Base-by-base conservation (phyloP, 2,329 filamentous ascomycete species). In the Zymoseptoria crescenta region DNA sequence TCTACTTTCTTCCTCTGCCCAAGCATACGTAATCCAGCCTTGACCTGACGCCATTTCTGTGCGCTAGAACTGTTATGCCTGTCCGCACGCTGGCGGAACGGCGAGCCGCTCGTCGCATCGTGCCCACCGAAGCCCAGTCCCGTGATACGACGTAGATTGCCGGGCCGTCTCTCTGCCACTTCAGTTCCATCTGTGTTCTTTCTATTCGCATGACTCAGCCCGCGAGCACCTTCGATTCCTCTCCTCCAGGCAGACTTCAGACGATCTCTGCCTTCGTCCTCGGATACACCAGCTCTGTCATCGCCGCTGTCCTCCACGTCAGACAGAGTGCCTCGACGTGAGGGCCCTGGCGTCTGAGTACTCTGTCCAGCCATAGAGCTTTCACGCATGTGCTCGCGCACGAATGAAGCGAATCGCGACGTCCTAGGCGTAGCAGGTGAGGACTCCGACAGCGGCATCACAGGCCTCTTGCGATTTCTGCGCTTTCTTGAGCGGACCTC, bases 41-140 rank as follows among this genome's bases (percentile, higher is more conserved):
- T 97, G 69, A 99, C 83, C 70, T 95, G 89, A 64, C 87, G 87
- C 94, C 94, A 99, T 77, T 89, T 91, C 68, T 93, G 88, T 19
- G 85, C 91, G 68, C 76, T 78, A 54, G 77, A 64, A 67, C 75
- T 78, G 7, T 74, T 74, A 45, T 77, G 75, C n/a, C 78, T 74
- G 56, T 80, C 77, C 35, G 74, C 71, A 4, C 77, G 74, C 57
- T 74, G 72, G 16, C 75, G 70, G 72, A 77, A 78, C 1, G 74
- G 72, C 1, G 75, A 78, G 67, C 73, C 59, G 59, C 64, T 64
- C 21, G 28, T 52, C 35, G 13, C 35, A 57, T 75, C 74, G n/a
- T 69, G 67, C n/a, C 69, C 67, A 8, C 72, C 73, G 50, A 73
- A 71, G n/a, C 72, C 75, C 56, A 79, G 74, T 1, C 74, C 74